Conservation (phyloP, 768 basidiomycete genomes). For the Calocybe cyanea region DNA sequence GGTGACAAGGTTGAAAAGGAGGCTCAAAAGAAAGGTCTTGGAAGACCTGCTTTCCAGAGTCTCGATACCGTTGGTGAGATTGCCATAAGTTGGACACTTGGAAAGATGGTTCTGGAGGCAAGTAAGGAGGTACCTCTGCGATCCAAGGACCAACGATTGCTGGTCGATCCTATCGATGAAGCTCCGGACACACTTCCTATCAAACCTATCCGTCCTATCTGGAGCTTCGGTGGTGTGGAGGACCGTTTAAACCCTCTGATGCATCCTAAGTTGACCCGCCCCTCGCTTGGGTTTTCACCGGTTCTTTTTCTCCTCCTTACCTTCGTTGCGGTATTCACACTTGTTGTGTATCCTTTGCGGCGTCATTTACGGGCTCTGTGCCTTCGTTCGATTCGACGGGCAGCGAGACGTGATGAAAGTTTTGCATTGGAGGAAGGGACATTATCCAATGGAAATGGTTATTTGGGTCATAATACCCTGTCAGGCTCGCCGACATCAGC, state of each 20-base stretch:
- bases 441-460: slow-evolving; percentile 14
- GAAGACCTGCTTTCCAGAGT: slow-evolving; percentile 84
- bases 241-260: slow-evolving; percentile 64
- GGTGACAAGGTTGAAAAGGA: slow-evolving; percentile 70
- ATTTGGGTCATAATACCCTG: slow-evolving; percentile 16
- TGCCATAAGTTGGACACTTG: slow-evolving; percentile 96
- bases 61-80: slow-evolving; percentile 90
- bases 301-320: slow-evolving; percentile 58
- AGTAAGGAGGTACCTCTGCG: slow-evolving; percentile 72
- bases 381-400: slow-evolving; percentile 39
- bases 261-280: slow-evolving; percentile 55
- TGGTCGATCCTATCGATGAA: slow-evolving; percentile 74
- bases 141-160: slow-evolving; percentile 43
- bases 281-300: slow-evolving; percentile 71
- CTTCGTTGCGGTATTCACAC: slow-evolving; percentile 37
- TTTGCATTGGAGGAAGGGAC: slow-evolving; percentile 54
- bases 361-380: slow-evolving; percentile 46
- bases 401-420: slow-evolving; percentile 31
- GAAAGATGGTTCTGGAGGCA: slow-evolving; percentile 98
- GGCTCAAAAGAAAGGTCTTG: slow-evolving; percentile 80
- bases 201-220: slow-evolving; percentile 58
- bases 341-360: slow-evolving; percentile 54
- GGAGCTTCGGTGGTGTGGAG: slow-evolving; percentile 58
- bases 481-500: slow-evolving; percentile 32
- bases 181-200: slow-evolving; percentile 54